These are phyloP conservation scores for Scheffersomyces amazonensis DNA, from an alignment of 805 yeast species.

Conservation along the genomic window DNA sequence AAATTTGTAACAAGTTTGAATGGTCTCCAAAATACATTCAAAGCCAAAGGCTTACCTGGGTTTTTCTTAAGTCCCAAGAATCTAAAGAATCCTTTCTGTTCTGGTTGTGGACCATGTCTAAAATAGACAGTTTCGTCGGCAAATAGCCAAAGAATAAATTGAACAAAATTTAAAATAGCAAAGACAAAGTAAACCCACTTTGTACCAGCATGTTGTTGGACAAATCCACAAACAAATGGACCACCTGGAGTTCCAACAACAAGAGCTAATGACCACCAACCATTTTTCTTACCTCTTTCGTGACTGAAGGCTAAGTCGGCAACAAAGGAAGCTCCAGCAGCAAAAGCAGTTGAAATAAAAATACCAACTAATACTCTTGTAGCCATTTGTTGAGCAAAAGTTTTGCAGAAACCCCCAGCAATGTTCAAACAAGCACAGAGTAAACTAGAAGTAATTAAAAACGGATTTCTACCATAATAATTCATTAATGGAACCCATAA, in stretches of 20 bases:
- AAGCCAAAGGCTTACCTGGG: too few species aligned
- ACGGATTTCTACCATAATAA: conserved; percentile 8
- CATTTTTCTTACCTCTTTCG: conserved; percentile 11
- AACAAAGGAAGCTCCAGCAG: conserved; percentile 11
- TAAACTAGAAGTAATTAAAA: too few species aligned
- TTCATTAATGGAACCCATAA: conserved; percentile 14
- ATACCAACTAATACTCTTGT: conserved; percentile 8
- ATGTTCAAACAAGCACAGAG: conserved; percentile 8
- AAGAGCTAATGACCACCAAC: too few species aligned
- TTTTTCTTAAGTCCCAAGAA: too few species aligned
- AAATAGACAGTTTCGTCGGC: conserved; percentile 7
- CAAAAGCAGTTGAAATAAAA: conserved; percentile 8
- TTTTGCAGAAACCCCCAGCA: conserved; percentile 10
- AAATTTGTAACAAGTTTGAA: too few species aligned
- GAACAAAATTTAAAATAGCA: conserved; percentile 11
- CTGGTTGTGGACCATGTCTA: conserved; percentile 1
- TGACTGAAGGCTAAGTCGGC: conserved; percentile 10
- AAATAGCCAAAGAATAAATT: conserved; percentile 6
- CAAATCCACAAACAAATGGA: conserved; percentile 13
- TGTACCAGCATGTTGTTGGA: conserved; percentile 5
- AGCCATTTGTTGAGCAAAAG: conserved; percentile 10
- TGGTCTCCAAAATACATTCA: too few species aligned
- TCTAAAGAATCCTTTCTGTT: too few species aligned
- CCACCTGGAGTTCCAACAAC: too few species aligned
- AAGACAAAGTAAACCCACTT: conserved; percentile 9